A percentile compares a stretch with the other conserved stretches of the same genome.
Evolutionary conservation across 2,329 filamentous ascomycete genomes (phyloP).

Genomic region (Fusarium cicatricum): DNA sequence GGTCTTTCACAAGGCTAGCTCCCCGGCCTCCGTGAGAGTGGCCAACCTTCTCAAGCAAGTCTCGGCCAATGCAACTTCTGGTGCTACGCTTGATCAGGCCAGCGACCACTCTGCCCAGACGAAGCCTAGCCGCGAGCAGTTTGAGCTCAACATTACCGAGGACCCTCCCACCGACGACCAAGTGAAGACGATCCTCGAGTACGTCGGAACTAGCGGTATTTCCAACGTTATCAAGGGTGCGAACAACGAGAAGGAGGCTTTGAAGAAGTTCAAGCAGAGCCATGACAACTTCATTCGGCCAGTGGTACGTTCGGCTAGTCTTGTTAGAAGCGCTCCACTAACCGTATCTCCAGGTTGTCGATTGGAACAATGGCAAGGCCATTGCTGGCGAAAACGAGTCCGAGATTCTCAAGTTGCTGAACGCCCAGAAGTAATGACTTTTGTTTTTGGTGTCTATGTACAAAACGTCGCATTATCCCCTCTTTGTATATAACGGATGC

Average conservation of each 20-base stretch:
- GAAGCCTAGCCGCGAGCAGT: constrained; percentile 66
- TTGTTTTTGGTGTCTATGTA: constrained; percentile 20
- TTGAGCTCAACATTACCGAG: constrained; percentile 88
- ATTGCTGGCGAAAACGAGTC: constrained; percentile 83
- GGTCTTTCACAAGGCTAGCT: constrained; percentile 88
- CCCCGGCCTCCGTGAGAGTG: constrained; percentile 75
- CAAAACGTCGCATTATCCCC: constrained; percentile 23
- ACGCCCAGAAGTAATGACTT: constrained; percentile 55
- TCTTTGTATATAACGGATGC: constrained; percentile 26
- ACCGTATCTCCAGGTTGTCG: constrained; percentile 65
- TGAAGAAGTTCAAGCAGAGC: constrained; percentile 79
- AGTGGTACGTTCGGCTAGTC: constrained; percentile 64
- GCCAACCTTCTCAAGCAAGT: constrained; percentile 82
- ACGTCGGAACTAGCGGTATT: constrained; percentile 72
- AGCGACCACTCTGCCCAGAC: constrained; percentile 75
- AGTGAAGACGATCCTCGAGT: constrained; percentile 83
- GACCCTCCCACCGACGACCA: constrained; percentile 82
- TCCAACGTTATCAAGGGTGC: constrained; percentile 76
- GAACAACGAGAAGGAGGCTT: constrained; percentile 75
- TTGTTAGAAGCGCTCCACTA: constrained; percentile 3
- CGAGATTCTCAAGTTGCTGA: constrained; percentile 84
- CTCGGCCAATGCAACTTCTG: constrained; percentile 72
- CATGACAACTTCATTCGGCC: constrained; percentile 75
- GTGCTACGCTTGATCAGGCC: constrained; percentile 78
- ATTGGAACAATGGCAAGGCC: constrained; percentile 92